A percentile compares a stretch with the other conserved stretches of the same genome.
phyloP scores from a whole-genome alignment of 768 basidiomycete genomes.

The Hericium erinaceus region DNA sequence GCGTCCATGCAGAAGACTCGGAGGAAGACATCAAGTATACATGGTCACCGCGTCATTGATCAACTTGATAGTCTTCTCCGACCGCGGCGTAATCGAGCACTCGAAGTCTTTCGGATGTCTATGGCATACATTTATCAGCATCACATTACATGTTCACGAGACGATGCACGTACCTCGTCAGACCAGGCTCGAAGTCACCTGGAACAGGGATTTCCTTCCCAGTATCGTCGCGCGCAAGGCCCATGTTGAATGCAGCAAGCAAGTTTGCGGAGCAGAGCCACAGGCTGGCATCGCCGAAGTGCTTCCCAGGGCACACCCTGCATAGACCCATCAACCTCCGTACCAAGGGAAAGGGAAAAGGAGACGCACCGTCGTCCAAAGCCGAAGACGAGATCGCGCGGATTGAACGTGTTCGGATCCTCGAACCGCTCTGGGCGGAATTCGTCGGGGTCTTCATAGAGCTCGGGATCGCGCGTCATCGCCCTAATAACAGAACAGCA shows the following conservation, averaged over 20 bases:
- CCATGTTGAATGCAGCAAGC: not conserved
- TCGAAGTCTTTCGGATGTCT: not conserved
- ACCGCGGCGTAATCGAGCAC: not conserved
- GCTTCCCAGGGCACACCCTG: not conserved
- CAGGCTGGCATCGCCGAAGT: not conserved
- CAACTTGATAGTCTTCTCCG: not conserved
- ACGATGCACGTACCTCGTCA: not conserved
- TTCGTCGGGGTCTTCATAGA: slow-evolving; percentile 15
- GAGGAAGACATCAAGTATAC: not conserved
- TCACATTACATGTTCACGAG: not conserved
- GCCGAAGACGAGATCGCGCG: slow-evolving; percentile 12
- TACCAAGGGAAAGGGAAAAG: not conserved
- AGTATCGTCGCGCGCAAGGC: not conserved
- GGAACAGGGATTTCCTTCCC: not conserved
- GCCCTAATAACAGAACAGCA: slow-evolving; percentile 9
- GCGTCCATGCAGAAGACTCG: no score
- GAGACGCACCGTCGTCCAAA: slow-evolving; percentile 14
- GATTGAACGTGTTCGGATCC: slow-evolving; percentile 9
- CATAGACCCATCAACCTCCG: no score
- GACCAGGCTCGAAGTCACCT: not conserved
- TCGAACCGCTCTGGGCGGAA: slow-evolving; percentile 22
- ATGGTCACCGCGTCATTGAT: not conserved
- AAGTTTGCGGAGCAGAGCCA: not conserved
- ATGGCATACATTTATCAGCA: not conserved
- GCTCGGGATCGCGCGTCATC: slow-evolving; percentile 19